Evolutionary conservation across 2,329 filamentous ascomycete genomes (phyloP).

Genomic region (Pseudogymnoascus verrucosus): DNA sequence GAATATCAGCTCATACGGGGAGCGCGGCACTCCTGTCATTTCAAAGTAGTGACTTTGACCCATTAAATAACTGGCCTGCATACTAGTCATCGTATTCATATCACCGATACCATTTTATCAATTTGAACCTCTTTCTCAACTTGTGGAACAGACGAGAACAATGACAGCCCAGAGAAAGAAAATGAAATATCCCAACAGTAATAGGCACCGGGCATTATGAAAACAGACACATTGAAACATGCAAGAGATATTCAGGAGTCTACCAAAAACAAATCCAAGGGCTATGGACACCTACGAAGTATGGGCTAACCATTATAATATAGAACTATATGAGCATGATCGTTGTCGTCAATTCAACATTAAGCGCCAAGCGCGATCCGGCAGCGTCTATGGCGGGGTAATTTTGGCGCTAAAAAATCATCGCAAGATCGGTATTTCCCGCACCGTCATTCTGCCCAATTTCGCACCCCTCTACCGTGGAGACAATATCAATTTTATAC

Average conservation of each 20-base stretch:
- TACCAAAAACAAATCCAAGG: background rate
- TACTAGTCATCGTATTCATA: background rate
- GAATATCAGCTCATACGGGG: background rate
- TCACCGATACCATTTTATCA: background rate
- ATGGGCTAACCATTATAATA: background rate
- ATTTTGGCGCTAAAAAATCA: background rate
- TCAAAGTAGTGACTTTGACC: background rate
- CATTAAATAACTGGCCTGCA: background rate
- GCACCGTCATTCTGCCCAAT: conserved; percentile 3
- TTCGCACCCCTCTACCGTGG: background rate
- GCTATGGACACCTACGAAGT: background rate
- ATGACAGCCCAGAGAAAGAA: background rate
- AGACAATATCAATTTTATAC: background rate
- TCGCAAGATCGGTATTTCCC: conserved; percentile 2
- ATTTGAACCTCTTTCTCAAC: background rate
- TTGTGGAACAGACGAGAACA: background rate
- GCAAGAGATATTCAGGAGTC: background rate
- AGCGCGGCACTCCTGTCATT: background rate
- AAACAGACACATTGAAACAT: background rate
- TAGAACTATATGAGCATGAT: background rate
- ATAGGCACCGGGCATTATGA: background rate
- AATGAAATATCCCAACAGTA: background rate
- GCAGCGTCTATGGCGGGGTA: background rate
- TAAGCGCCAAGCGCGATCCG: background rate
- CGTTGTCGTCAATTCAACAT: background rate